Evolutionary conservation across 176 grass and related monocot genomes (phyloP), one percentile per base, ranked within the genome.

Genomic region (Lolium multiflorum): DNA sequence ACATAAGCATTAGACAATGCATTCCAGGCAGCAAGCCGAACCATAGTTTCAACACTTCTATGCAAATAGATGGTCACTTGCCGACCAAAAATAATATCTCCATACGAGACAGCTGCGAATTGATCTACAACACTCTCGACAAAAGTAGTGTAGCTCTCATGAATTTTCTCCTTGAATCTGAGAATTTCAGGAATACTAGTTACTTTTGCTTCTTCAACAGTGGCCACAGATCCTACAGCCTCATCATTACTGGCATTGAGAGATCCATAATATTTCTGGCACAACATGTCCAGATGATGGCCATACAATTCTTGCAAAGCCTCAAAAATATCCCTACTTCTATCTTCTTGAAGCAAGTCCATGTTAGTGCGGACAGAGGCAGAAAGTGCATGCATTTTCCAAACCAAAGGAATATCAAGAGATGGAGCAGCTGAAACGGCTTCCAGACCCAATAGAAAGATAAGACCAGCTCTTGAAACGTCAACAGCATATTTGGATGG

Each of bases 1-100:
- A 88, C 97, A 82, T 73, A 83, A 3, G 88, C 79, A 91, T 84
- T 92, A 91, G 91, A 82, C 55, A 96, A 52, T 16, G 85, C 70
- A 89, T 91, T 94, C 97, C 97, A 98, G 24, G 90, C 82, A 25
- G 92, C 89, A 77, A 96, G 87, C 79, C 94, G 79, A 46, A 94
- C 81, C 28, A 28, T 17, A 24, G 87, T 68, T 12, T 96, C 97
- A 84, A 94, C 94, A 82, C 20, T 85, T 76, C 82, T 82, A 80
- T 96, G 93, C 65, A 98, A 85, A 91, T 98, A 98, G 92, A 94
- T 84, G 26, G 90, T 85, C 85, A 99, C 87, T 82, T 99, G 97
- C 71, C 97, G 90, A 76, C 90, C 97, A 87, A 90, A 96, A 56
- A 92, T 80, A 63, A 62, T 41, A 84, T 99, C 94, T 58, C 97